A percentile compares a stretch with the other conserved stretches of the same genome.
These are phyloP conservation scores for Orbilia ellipsospora DNA, from an alignment of 2,329 filamentous ascomycete species.

Conservation along the genomic window DNA sequence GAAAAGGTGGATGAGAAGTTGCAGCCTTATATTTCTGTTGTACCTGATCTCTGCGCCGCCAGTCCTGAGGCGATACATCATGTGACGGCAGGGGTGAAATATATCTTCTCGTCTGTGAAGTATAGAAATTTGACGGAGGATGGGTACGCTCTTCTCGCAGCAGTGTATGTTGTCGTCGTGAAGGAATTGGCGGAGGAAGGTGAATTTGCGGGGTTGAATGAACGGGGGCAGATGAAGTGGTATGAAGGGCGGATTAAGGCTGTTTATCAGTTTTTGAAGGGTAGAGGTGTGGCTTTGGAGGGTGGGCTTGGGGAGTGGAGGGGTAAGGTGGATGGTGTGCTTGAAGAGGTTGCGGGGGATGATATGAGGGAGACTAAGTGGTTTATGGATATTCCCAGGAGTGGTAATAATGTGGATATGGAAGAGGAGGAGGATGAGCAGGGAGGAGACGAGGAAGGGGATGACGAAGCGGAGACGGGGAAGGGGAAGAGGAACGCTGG, in stretches of 20 bases:
- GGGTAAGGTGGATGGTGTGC: constrained; percentile 51
- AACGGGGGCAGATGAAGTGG: constrained; percentile 36
- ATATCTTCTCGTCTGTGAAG: constrained; percentile 18
- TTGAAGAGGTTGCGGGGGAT: constrained; percentile 56
- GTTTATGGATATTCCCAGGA: constrained; percentile 55
- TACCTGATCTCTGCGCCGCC: constrained; percentile 22
- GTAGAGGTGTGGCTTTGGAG: constrained; percentile 47
- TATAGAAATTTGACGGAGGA: constrained; percentile 41
- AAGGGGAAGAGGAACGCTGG: constrained; percentile 29
- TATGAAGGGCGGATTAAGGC: constrained; percentile 50
- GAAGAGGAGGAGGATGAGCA: constrained; percentile 9
- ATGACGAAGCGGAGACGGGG: constrained; percentile 31
- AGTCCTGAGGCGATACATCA: constrained; percentile 8
- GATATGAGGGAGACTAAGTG: constrained; percentile 57
- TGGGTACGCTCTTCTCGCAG: constrained; percentile 29
- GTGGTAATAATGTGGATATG: constrained; percentile 29
- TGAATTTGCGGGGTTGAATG: constrained; percentile 10
- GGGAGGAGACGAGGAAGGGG: constrained; percentile 37
- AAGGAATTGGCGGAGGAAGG: constrained; percentile 55
- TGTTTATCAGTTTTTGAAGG: constrained; percentile 56
- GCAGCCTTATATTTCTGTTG: constrained; percentile 21
- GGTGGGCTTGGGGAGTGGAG: constrained; percentile 52
- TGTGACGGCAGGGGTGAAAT: constrained; percentile 17
- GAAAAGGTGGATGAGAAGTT: constrained; percentile 14
- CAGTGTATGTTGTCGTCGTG: constrained; percentile 55